phyloP scores from a whole-genome alignment of 495 filamentous ascomycete species.

The Penicillium longicatenatum region DNA sequence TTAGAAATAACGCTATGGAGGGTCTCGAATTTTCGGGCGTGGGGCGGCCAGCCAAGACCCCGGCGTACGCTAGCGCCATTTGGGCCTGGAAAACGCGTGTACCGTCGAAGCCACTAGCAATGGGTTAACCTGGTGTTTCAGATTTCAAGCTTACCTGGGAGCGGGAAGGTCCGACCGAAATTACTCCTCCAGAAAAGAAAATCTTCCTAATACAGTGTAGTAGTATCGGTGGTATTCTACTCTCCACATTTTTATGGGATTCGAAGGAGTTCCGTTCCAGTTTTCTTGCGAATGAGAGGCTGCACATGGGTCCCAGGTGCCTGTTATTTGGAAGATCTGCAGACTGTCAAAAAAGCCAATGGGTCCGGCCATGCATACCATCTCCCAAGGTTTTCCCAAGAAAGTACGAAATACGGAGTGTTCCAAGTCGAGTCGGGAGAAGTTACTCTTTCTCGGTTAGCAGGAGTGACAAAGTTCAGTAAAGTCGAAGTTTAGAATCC shows the following conservation, averaged over 20 bases:
- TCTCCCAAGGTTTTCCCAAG: background rate
- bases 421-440: background rate
- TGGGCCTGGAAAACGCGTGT: conserved; percentile 31
- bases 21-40: conserved; percentile 20
- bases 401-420: background rate
- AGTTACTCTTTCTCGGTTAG: conserved; percentile 3
- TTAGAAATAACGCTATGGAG: conserved; percentile 1
- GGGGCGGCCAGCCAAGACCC: conserved; percentile 17
- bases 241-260: conserved; percentile 8
- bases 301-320: background rate
- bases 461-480: background rate
- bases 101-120: conserved; percentile 8
- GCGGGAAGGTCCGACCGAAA: conserved; percentile 28
- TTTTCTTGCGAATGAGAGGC: background rate
- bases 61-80: conserved; percentile 17
- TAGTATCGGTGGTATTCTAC: background rate
- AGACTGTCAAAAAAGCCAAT: conserved; percentile 4
- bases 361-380: conserved; percentile 1
- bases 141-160: conserved; percentile 29
- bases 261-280: background rate
- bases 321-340: conserved; percentile 8
- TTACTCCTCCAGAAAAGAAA: background rate
- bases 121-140: conserved; percentile 35
- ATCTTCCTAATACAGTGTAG: background rate
- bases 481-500: conserved; percentile 7